Conservation (phyloP, 306 rosid species). For the Purshia tridentata region DNA sequence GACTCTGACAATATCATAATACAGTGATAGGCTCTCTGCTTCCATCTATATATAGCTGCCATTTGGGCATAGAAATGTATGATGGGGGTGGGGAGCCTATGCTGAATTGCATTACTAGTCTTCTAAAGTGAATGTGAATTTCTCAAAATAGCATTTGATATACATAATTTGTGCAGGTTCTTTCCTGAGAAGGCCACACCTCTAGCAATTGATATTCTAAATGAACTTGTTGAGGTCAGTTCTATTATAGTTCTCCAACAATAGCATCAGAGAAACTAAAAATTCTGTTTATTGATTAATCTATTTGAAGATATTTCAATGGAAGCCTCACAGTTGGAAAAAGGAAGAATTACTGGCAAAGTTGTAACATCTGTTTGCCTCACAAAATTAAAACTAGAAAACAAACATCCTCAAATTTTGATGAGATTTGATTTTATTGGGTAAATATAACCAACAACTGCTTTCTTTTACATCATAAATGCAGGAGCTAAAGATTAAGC, state of each 20-base stretch:
- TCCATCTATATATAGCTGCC: no score
- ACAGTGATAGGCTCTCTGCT: no score
- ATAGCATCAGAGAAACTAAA: not conserved
- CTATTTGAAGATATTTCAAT: not conserved
- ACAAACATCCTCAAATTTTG: not conserved
- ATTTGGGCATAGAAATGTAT: not conserved
- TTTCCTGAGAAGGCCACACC: slow-evolving; percentile 79
- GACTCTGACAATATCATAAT: no score
- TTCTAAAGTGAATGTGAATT: not conserved
- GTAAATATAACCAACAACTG: slow-evolving; percentile 19
- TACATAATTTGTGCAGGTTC: slow-evolving; percentile 57
- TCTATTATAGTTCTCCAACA: slow-evolving; percentile 9
- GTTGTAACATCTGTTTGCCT: slow-evolving; percentile 20
- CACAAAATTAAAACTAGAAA: not conserved
- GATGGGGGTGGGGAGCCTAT: not conserved
- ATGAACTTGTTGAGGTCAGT: slow-evolving; percentile 79
- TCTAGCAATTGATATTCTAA: slow-evolving; percentile 64
- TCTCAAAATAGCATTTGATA: slow-evolving; percentile 4
- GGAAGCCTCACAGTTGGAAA: not conserved
- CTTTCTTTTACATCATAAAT: slow-evolving; percentile 17
- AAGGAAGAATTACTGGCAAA: not conserved
- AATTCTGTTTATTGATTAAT: slow-evolving; percentile 2
- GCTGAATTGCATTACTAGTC: not conserved
- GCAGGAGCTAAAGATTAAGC: slow-evolving; percentile 73
- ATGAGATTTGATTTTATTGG: slow-evolving; percentile 13